phyloP scores from a whole-genome alignment of 345 rosid species.

The Capsella bursapastoris region DNA sequence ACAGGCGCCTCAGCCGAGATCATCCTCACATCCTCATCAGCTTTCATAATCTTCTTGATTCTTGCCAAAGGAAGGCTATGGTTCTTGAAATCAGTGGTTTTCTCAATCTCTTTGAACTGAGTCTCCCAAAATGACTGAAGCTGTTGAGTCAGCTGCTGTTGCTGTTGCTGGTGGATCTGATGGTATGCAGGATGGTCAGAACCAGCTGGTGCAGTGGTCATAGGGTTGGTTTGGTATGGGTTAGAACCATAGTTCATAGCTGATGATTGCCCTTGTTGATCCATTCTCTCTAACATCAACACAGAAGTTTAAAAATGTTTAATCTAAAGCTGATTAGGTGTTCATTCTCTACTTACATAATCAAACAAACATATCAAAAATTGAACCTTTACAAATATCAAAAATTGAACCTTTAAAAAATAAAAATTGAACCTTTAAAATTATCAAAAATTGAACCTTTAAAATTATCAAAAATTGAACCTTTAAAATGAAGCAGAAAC shows the following conservation, averaged over 20 bases:
- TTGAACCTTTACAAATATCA: no score
- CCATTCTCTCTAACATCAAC: slow-evolving; percentile 53
- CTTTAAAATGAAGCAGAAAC: no score
- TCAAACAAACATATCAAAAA: no score
- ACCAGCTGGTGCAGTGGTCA: slow-evolving; percentile 53
- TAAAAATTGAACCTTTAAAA: no score
- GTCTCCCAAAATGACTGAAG: slow-evolving; percentile 83
- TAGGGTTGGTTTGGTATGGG: slow-evolving; percentile 65
- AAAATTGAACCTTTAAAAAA: no score
- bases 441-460: no score
- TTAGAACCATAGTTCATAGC: slow-evolving; percentile 64
- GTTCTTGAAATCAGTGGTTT: slow-evolving; percentile 79
- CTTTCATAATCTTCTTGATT: slow-evolving; percentile 98
- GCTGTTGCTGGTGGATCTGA: slow-evolving; percentile 90
- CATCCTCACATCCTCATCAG: slow-evolving; percentile 96
- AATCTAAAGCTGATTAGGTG: no score
- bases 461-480: no score
- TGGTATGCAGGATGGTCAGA: slow-evolving; percentile 57
- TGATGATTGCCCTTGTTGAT: slow-evolving; percentile 77
- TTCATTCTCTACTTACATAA: no score
- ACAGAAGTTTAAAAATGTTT: no score
- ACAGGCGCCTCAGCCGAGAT: slow-evolving; percentile 96
- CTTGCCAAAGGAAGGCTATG: slow-evolving; percentile 92
- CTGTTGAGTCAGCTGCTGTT: slow-evolving; percentile 88
- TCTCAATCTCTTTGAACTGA: slow-evolving; percentile 79